A percentile compares a stretch with the other conserved stretches of the same genome.
These are phyloP conservation scores for Saitozyma sp. DNA, from an alignment of 768 basidiomycete genomes.

Conservation along the genomic window DNA sequence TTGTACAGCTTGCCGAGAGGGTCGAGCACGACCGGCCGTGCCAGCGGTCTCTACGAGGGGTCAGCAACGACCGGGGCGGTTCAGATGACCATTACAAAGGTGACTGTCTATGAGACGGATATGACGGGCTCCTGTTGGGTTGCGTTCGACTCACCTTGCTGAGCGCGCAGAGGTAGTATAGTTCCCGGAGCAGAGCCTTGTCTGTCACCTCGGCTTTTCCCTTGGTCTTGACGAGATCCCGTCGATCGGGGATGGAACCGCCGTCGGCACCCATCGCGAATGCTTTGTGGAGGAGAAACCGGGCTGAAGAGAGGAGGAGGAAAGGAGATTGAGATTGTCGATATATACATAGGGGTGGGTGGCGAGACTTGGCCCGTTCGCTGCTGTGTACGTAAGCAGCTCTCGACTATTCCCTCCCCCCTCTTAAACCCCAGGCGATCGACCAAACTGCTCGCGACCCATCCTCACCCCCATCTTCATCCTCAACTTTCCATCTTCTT, in stretches of 20 bases:
- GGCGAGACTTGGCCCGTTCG: slow-evolving; percentile 3
- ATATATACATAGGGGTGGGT: slow-evolving; percentile 7
- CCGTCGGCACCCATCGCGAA: slow-evolving; percentile 46
- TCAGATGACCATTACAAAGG: background rate
- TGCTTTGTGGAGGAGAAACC: background rate
- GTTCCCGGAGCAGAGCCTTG: slow-evolving; percentile 80
- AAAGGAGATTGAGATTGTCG: background rate
- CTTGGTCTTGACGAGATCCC: slow-evolving; percentile 54
- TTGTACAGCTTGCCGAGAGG: slow-evolving; percentile 93
- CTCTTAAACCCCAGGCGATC: too few relatives aligned
- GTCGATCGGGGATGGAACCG: slow-evolving; percentile 53
- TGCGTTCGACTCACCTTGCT: slow-evolving; percentile 68
- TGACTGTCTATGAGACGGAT: background rate
- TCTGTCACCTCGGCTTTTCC: slow-evolving; percentile 78
- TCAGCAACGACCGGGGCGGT: slow-evolving; percentile 1
- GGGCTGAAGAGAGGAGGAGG: background rate
- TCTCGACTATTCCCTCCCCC: background rate
- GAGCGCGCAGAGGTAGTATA: slow-evolving; percentile 90
- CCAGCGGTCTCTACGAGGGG: slow-evolving; percentile 66
- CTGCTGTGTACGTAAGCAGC: too few relatives aligned
- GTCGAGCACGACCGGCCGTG: slow-evolving; percentile 87
- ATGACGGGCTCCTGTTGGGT: background rate
- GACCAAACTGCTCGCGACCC: too few relatives aligned
- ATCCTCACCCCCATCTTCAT: background rate
- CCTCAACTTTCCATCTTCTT: background rate